Conservation (phyloP, 331 rosid genomes). For the Arachis monticola region DNA sequence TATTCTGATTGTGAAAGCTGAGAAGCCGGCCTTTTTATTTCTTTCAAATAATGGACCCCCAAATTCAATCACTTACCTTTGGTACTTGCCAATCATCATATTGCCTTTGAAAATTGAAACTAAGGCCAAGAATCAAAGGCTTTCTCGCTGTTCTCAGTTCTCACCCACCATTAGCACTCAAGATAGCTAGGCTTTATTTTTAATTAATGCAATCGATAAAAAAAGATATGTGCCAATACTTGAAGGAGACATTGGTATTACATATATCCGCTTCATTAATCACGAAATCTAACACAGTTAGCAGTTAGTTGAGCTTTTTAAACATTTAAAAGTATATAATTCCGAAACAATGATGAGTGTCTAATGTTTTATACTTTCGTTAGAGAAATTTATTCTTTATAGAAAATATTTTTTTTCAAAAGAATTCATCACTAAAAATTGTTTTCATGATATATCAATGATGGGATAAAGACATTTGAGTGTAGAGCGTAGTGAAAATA, state of each 20-base stretch:
- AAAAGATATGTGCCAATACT: not conserved
- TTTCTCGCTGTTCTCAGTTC: constrained; percentile 11
- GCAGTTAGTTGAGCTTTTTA: too few species aligned
- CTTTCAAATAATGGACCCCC: constrained; percentile 30
- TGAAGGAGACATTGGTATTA: constrained; percentile 22
- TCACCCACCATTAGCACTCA: constrained; percentile 35
- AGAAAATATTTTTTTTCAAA: too few species aligned
- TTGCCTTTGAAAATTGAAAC: constrained; percentile 22
- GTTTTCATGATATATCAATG: not conserved
- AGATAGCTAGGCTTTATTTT: too few species aligned
- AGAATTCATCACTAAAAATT: too few species aligned
- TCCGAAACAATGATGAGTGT: too few species aligned
- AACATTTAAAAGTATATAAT: too few species aligned
- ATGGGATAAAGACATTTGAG: constrained; percentile 31
- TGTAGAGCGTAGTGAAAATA: not conserved
- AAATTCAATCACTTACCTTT: not conserved
- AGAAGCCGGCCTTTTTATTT: not conserved
- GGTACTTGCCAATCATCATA: not conserved
- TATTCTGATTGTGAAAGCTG: not conserved
- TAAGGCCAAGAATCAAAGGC: constrained; percentile 19
- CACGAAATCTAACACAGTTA: too few species aligned
- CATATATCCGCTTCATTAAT: too few species aligned
- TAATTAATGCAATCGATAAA: too few species aligned
- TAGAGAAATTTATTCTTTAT: too few species aligned
- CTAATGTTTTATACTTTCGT: too few species aligned